Percentiles rank a stretch among this genome's conserved stretches.
Evolutionary conservation across 148 eudicot species (phyloP).

Genomic region (Arctostaphylos glauca): DNA sequence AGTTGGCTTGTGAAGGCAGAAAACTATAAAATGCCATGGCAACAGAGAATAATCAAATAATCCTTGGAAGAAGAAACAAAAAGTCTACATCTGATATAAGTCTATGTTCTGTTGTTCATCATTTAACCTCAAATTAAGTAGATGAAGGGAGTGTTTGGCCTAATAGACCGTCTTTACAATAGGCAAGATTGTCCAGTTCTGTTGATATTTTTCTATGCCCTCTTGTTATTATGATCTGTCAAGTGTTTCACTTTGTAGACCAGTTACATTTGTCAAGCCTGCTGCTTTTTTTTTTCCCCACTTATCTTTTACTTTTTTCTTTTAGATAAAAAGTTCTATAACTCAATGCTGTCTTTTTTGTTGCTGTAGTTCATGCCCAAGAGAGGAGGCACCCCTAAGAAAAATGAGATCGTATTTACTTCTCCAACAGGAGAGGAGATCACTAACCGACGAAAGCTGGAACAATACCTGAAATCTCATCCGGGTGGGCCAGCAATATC

Average conservation of each 20-base stretch:
- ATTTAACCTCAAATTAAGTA: neutral
- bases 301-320: neutral
- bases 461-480: constrained; percentile 80
- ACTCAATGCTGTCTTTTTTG: neutral
- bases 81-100: neutral
- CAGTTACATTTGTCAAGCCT: neutral
- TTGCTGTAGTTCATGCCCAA: constrained; percentile 64
- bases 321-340: neutral
- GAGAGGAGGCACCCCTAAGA: constrained; percentile 73
- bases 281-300: neutral
- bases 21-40: neutral
- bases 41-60: neutral
- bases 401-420: constrained; percentile 68
- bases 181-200: neutral
- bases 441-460: constrained; percentile 62
- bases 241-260: neutral
- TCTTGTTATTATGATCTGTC: neutral
- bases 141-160: neutral
- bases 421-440: constrained; percentile 94
- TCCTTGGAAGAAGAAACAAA: neutral
- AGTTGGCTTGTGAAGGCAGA: too few relatives aligned
- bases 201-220: neutral
- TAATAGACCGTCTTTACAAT: neutral
- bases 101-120: neutral
- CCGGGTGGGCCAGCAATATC: constrained; percentile 68